Conservation (phyloP, 805 yeast genomes). For the Ogataea corticis region DNA sequence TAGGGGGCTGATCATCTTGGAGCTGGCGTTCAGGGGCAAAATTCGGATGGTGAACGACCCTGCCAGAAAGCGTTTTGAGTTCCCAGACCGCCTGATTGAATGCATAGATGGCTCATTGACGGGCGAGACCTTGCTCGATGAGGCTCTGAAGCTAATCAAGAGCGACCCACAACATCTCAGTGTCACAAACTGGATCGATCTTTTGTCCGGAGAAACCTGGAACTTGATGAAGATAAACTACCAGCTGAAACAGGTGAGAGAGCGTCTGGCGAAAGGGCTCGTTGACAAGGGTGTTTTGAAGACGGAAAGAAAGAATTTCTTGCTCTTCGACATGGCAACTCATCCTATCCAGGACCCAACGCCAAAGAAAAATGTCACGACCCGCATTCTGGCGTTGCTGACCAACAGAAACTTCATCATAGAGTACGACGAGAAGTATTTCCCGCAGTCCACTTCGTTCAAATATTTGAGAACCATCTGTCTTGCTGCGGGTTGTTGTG, state of each 20-base stretch:
- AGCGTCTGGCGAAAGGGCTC: slow-evolving; percentile 91
- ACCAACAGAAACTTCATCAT: slow-evolving; percentile 69
- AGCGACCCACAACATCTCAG: slow-evolving; percentile 74
- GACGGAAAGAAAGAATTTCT: slow-evolving; percentile 93
- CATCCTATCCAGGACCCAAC: slow-evolving; percentile 90
- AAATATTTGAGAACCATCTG: slow-evolving; percentile 76
- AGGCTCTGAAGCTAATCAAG: slow-evolving; percentile 87
- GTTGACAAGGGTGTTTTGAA: slow-evolving; percentile 96
- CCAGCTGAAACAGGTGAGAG: slow-evolving; percentile 96
- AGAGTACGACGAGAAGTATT: slow-evolving; percentile 56
- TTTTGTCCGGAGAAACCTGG: slow-evolving; percentile 96
- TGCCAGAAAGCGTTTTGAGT: slow-evolving; percentile 82
- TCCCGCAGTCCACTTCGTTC: slow-evolving; percentile 68
- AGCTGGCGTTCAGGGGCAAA: slow-evolving; percentile 87
- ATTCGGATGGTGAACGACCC: slow-evolving; percentile 91
- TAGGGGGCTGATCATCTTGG: slow-evolving; percentile 90
- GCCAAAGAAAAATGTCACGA: slow-evolving; percentile 78
- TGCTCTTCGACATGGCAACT: slow-evolving; percentile 97
- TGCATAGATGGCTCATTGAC: slow-evolving; percentile 84
- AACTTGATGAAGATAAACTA: slow-evolving; percentile 90
- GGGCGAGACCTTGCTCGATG: slow-evolving; percentile 94
- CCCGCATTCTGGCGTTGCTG: slow-evolving; percentile 68
- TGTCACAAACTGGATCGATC: slow-evolving; percentile 90
- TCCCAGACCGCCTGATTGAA: slow-evolving; percentile 84
- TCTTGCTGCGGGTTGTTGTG: slow-evolving; percentile 85